A percentile compares a stretch with the other conserved stretches of the same genome.
Conservation (phyloP, 768 basidiomycete genomes). For the Tricholoma furcatifolium region DNA sequence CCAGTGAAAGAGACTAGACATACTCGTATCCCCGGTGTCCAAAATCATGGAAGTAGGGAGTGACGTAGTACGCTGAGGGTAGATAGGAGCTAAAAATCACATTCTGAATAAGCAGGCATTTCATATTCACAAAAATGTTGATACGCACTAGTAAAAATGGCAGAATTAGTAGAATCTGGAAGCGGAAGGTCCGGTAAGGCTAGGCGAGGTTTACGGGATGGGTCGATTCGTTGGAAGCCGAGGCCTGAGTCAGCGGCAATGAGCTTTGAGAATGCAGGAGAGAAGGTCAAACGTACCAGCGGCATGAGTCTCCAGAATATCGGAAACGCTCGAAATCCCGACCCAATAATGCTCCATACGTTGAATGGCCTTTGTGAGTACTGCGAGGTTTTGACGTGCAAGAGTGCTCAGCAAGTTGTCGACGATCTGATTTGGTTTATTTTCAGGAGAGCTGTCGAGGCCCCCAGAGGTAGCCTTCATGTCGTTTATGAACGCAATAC, state of each 20-base stretch:
- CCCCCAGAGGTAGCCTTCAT: slow-evolving; percentile 6
- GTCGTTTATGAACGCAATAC: slow-evolving; percentile 14
- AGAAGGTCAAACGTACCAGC: slow-evolving; percentile 6
- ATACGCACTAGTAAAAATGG: not conserved
- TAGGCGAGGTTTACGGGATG: slow-evolving; percentile 6
- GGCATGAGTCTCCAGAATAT: slow-evolving; percentile 11
- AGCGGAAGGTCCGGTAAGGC: slow-evolving; percentile 5
- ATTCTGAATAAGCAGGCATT: not conserved
- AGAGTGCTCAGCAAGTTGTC: slow-evolving; percentile 13
- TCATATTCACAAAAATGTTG: not conserved
- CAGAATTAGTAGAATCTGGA: not conserved
- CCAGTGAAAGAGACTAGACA: not conserved
- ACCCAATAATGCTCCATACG: slow-evolving; percentile 18
- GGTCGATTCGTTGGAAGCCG: slow-evolving; percentile 12
- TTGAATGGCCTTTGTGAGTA: slow-evolving; percentile 14
- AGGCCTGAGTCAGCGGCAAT: not conserved
- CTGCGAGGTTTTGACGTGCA: slow-evolving; percentile 14
- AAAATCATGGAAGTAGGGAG: slow-evolving; percentile 4
- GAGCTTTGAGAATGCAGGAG: not conserved
- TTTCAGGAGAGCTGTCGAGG: not conserved
- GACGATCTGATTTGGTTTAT: slow-evolving; percentile 11
- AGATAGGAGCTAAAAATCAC: not conserved
- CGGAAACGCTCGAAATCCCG: slow-evolving; percentile 12
- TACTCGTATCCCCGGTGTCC: slow-evolving; percentile 10
- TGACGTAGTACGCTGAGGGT: not conserved